These are phyloP conservation scores for Mycena rebaudengoi DNA, from an alignment of 768 basidiomycete species.

Conservation along the genomic window DNA sequence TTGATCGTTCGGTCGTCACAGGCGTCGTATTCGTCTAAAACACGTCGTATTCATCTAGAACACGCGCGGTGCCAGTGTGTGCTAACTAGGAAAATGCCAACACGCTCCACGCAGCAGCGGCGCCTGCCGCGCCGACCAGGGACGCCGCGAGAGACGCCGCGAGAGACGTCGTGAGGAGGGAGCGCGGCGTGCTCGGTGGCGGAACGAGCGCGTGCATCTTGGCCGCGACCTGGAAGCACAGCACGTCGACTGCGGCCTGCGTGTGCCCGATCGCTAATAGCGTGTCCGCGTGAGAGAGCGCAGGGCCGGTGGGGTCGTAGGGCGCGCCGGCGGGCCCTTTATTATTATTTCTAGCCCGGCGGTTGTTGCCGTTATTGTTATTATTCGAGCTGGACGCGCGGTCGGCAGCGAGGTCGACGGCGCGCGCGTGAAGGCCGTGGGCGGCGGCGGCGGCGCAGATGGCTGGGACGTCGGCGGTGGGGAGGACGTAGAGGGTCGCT, in stretches of 20 bases:
- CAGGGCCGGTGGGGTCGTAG: no score
- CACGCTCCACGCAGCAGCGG: slow-evolving; percentile 18
- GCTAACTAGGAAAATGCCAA: slow-evolving; percentile 23
- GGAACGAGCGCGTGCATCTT: slow-evolving; percentile 30
- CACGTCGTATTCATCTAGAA: no score
- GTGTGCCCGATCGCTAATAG: slow-evolving; percentile 22
- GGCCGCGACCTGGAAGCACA: slow-evolving; percentile 21
- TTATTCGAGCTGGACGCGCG: slow-evolving; percentile 47
- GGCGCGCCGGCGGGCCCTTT: no score
- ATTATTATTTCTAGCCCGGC: no score
- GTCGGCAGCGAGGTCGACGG: no score
- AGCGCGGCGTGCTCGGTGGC: background rate
- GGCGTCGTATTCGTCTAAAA: no score
- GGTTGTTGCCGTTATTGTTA: no score
- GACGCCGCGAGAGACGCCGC: slow-evolving; percentile 10
- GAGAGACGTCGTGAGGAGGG: background rate
- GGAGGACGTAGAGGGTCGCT: slow-evolving; percentile 60
- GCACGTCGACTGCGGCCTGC: slow-evolving; percentile 16
- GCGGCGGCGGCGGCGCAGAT: slow-evolving; percentile 51
- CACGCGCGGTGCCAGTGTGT: background rate
- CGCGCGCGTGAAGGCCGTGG: slow-evolving; percentile 47
- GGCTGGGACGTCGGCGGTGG: slow-evolving; percentile 51
- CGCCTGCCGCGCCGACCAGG: slow-evolving; percentile 18
- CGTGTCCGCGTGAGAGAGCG: slow-evolving; percentile 23
- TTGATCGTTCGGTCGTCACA: no score